phyloP scores from a whole-genome alignment of 106 monocot species.

The Phalaenopsis equestris region DNA sequence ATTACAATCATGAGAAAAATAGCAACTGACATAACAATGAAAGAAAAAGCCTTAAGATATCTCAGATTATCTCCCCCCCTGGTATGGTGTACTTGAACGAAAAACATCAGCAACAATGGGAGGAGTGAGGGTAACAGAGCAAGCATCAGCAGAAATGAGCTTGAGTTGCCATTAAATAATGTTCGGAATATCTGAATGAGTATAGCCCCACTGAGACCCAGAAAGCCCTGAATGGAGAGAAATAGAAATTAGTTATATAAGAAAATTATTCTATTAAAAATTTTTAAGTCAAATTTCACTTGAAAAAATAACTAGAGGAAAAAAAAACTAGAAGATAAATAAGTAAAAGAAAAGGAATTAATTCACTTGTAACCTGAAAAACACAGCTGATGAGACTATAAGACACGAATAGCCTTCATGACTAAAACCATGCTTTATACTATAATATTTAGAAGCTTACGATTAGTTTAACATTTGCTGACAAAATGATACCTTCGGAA shows the following conservation, averaged over 20 bases:
- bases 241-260: not conserved
- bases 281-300: no score
- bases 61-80: constrained; percentile 34
- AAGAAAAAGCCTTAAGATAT: constrained; percentile 54
- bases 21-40: constrained; percentile 50
- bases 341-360: not conserved
- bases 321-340: not conserved
- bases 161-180: constrained; percentile 40
- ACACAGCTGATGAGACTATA: not conserved
- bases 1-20: constrained; percentile 79
- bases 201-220: constrained; percentile 87
- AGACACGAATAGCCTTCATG: not conserved
- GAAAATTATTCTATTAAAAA: no score
- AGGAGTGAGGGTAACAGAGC: constrained; percentile 57
- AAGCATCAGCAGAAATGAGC: constrained; percentile 73
- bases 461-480: not conserved
- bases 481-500: not conserved
- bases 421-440: not conserved
- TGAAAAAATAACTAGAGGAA: no score
- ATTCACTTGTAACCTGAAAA: not conserved
- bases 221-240: constrained; percentile 53
- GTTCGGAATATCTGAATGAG: constrained; percentile 63
- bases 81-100: constrained; percentile 34
- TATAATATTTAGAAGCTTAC: not conserved
- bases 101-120: constrained; percentile 60